Evolutionary conservation across 139 green algal genomes (phyloP), one percentile per base, ranked within the genome.

Genomic region (Astrephomene gubernaculifera): DNA sequence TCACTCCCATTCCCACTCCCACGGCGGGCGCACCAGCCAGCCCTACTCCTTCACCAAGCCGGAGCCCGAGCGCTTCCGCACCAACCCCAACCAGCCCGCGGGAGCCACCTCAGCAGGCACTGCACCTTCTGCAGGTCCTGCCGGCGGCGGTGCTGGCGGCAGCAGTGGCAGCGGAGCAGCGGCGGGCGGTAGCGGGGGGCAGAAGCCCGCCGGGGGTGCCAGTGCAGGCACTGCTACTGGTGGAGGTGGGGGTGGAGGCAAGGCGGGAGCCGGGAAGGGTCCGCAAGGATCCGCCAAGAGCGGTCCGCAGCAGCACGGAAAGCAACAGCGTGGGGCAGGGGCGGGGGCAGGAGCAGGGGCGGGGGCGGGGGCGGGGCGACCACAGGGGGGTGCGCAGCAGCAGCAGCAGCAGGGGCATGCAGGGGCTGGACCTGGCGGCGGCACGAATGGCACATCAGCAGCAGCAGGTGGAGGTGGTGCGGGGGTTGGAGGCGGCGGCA

Each of bases 1-100:
- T n/a, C n/a, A n/a, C n/a, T 29, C 19, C 4, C 35, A 73, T 25
- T 17, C 19, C 29, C 17, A 1, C 5, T 49, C 12, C 33, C 5
- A 33, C 24, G 41, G 57, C 27, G 75, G 39, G 36, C 76, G 76
- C 14, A 29, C 76, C 9, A 73, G 60, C n/a, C 76, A 83, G 41
- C 76, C 76, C 7, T 83, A 83, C 57, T 21, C 39, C 0, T 73
- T 33, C 39, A 57, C 76, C 21, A 72, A 63, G 39, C 76, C 76
- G 19, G 76, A 52, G 64, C 27, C 39, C 27, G 60, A 83, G 57
- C 29, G n/a, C n/a, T 33, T 70, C 8, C 19, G 53, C 22, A 35
- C 33, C 53, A 25, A 81, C 2, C 29, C 44, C 27, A 27, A 12
- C 49, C 14, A 17, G 14, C 49, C 49, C 49, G 14, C 14, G 12